phyloP scores from a whole-genome alignment of 805 yeast species.

The Candida berthetii region DNA sequence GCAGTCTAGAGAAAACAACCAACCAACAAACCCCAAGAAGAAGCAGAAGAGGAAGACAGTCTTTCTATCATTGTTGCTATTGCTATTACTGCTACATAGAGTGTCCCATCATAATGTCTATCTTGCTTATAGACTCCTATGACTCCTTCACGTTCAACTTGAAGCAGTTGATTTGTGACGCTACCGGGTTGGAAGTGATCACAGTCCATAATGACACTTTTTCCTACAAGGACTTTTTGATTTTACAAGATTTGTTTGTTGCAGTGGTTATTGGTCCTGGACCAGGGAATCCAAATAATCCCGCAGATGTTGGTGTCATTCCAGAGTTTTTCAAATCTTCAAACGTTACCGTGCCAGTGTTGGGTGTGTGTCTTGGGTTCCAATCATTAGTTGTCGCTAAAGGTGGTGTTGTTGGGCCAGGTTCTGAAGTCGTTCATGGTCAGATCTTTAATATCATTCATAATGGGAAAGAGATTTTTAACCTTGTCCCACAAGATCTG shows the following conservation, averaged over 20 bases:
- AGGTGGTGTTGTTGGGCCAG: slow-evolving; percentile 49
- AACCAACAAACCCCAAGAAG: too few relatives aligned
- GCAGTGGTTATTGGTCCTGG: slow-evolving; percentile 94
- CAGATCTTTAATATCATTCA: slow-evolving; percentile 48
- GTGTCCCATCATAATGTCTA: slow-evolving; percentile 26
- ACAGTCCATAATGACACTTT: slow-evolving; percentile 30
- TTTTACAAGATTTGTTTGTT: slow-evolving; percentile 48
- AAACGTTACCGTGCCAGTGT: slow-evolving; percentile 45
- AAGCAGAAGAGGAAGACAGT: too few relatives aligned
- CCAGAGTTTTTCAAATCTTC: slow-evolving; percentile 42
- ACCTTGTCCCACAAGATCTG: slow-evolving; percentile 35
- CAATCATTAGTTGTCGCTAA: slow-evolving; percentile 67
- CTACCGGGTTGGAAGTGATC: slow-evolving; percentile 34
- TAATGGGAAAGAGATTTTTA: slow-evolving; percentile 30
- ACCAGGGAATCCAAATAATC: slow-evolving; percentile 79
- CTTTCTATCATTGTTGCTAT: too few relatives aligned
- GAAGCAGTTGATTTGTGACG: slow-evolving; percentile 48
- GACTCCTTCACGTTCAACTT: slow-evolving; percentile 93
- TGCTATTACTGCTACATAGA: too few relatives aligned
- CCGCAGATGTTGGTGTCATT: slow-evolving; percentile 68
- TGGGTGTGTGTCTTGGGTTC: slow-evolving; percentile 93
- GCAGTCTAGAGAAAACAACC: neutral
- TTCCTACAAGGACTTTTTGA: slow-evolving; percentile 28
- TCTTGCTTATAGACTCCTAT: slow-evolving; percentile 83
- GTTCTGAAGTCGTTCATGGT: slow-evolving; percentile 74